phyloP scores from a whole-genome alignment of 1,284 basidiomycete species.

The Tylopilus sp. region DNA sequence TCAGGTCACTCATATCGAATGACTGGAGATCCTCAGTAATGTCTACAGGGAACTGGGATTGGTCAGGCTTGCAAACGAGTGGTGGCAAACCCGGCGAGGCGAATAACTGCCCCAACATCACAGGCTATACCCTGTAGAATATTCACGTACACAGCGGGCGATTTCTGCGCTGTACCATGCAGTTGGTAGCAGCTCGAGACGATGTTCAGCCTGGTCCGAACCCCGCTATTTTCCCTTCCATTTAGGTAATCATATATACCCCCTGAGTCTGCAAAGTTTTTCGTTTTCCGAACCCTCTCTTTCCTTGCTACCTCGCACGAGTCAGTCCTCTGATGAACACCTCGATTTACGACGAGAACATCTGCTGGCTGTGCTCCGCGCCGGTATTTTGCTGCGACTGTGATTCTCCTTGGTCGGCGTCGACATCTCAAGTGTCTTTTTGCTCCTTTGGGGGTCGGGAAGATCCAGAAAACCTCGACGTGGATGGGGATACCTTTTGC shows the following conservation, averaged over 20 bases:
- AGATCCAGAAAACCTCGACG: neutral
- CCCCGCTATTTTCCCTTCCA: slow-evolving; percentile 3
- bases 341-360: neutral
- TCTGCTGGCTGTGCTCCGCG: slow-evolving; percentile 12
- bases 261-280: neutral
- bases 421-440: slow-evolving; percentile 1
- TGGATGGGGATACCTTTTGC: neutral
- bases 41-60: slow-evolving; percentile 49
- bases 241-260: slow-evolving; percentile 1
- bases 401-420: slow-evolving; percentile 13
- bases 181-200: too few relatives aligned
- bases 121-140: slow-evolving; percentile 33
- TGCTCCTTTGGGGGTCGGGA: neutral
- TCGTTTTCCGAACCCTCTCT: neutral
- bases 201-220: neutral
- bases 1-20: neutral
- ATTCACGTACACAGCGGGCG: too few relatives aligned
- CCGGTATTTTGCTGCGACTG: slow-evolving; percentile 4
- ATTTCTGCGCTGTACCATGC: too few relatives aligned
- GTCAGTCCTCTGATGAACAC: slow-evolving; percentile 8
- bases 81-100: slow-evolving; percentile 43
- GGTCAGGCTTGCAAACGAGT: slow-evolving; percentile 43
- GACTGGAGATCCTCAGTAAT: neutral
- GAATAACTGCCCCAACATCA: slow-evolving; percentile 37
- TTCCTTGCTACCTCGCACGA: neutral